phyloP scores from a whole-genome alignment of 1,284 basidiomycete genomes.

The Ganoderma meredithae region DNA sequence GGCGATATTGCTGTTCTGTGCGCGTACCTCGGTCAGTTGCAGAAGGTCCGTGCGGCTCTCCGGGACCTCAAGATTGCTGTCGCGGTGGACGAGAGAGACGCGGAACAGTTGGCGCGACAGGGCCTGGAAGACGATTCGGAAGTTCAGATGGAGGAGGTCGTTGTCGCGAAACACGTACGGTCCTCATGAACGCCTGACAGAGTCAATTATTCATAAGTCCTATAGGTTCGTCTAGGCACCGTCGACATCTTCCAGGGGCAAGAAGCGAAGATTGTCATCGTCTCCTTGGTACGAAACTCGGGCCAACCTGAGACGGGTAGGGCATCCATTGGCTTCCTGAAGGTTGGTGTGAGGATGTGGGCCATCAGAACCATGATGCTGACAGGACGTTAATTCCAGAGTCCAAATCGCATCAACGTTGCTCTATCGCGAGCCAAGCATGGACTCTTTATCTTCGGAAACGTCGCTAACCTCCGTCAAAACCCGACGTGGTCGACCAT shows the following conservation, averaged over 20 bases:
- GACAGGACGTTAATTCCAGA: conserved; percentile 14
- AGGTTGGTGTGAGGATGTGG: conserved; percentile 46
- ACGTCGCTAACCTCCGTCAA: conserved; percentile 59
- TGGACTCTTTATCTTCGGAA: conserved; percentile 77
- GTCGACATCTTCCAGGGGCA: conserved; percentile 83
- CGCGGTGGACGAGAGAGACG: conserved; percentile 74
- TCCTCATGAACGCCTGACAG: background rate
- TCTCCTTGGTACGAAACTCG: conserved; percentile 78
- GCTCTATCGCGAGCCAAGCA: conserved; percentile 77
- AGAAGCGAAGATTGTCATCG: conserved; percentile 71
- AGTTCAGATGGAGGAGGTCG: conserved; percentile 41
- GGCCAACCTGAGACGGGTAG: conserved; percentile 52
- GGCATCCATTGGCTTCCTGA: conserved; percentile 71
- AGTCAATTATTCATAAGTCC: background rate
- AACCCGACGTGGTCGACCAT: conserved; percentile 65
- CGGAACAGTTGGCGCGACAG: conserved; percentile 59
- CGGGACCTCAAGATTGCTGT: conserved; percentile 60
- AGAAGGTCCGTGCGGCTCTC: conserved; percentile 52
- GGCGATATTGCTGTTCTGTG: conserved; percentile 82
- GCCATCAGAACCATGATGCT: background rate
- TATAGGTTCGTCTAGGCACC: conserved; percentile 69
- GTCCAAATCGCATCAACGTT: conserved; percentile 43
- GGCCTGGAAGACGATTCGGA: conserved; percentile 44
- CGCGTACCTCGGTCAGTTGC: conserved; percentile 77
- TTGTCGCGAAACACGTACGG: conserved; percentile 53